Evolutionary conservation across 148 eudicot genomes (phyloP).

Genomic region (Silene conica): DNA sequence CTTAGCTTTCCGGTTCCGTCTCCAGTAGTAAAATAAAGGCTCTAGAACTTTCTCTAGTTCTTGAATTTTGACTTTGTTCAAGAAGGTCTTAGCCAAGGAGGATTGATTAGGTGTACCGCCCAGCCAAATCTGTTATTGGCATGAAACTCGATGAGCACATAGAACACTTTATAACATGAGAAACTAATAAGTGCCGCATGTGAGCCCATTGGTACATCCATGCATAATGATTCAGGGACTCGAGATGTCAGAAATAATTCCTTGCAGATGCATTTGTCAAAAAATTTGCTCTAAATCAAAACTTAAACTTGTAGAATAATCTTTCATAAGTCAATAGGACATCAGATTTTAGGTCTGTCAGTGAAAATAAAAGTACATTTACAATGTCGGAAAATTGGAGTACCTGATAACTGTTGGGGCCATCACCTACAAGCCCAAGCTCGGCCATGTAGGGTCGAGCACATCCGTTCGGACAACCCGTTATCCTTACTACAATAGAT

Average conservation of each 20-base stretch:
- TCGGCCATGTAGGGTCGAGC: slow-evolving; percentile 99
- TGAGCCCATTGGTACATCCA: not conserved
- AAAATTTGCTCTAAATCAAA: no score
- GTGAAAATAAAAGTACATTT: not conserved
- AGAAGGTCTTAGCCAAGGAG: slow-evolving; percentile 57
- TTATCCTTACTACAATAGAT: slow-evolving; percentile 72
- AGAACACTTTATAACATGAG: not conserved
- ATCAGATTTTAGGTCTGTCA: not conserved
- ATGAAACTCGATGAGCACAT: not conserved
- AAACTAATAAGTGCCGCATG: not conserved
- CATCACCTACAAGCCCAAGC: slow-evolving; percentile 98
- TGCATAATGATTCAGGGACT: no score
- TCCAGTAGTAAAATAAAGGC: slow-evolving; percentile 88
- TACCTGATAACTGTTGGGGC: slow-evolving; percentile 99
- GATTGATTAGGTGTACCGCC: slow-evolving; percentile 96
- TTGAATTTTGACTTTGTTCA: slow-evolving; percentile 88
- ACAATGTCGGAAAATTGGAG: not conserved
- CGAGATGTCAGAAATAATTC: no score
- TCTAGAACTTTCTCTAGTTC: slow-evolving; percentile 92
- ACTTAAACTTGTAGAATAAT: no score
- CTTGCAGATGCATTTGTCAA: no score
- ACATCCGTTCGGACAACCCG: slow-evolving; percentile 99
- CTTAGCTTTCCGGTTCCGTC: slow-evolving; percentile 39
- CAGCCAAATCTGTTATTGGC: slow-evolving; percentile 73
- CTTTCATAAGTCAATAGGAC: not conserved